A percentile compares a stretch with the other conserved stretches of the same genome.
Evolutionary conservation across 352 stramenopile genomes (phyloP).

Genomic region (Plasmopara viticola): DNA sequence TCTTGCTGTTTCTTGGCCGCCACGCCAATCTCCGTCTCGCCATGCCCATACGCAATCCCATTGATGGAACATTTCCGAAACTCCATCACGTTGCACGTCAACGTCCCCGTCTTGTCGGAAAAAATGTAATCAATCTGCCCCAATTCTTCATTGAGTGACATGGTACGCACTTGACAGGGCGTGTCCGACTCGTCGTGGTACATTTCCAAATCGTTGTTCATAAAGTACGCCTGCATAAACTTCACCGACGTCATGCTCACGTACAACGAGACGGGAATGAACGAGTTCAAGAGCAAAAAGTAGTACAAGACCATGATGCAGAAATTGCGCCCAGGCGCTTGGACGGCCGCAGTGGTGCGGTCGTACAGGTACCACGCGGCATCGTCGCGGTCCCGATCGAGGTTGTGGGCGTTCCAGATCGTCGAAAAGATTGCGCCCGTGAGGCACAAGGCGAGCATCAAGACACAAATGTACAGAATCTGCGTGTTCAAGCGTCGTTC

Average conservation of each 20-base stretch:
- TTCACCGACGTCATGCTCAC: constrained; percentile 91
- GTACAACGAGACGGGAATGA: constrained; percentile 94
- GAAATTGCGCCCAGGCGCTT: constrained; percentile 60
- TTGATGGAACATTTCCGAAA: constrained; percentile 96
- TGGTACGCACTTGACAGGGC: constrained; percentile 86
- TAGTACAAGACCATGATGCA: constrained; percentile 92
- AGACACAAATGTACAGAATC: constrained; percentile 77
- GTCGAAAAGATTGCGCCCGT: constrained; percentile 52
- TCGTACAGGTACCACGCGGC: constrained; percentile 76
- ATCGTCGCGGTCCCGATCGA: constrained; percentile 29
- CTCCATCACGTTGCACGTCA: constrained; percentile 96
- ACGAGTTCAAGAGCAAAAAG: constrained; percentile 90
- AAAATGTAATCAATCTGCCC: constrained; percentile 93
- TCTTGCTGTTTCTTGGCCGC: constrained; percentile 57
- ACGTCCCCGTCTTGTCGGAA: constrained; percentile 92
- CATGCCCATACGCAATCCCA: constrained; percentile 88
- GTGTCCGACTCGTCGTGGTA: constrained; percentile 93
- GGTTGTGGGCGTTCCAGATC: constrained; percentile 62
- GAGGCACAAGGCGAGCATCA: constrained; percentile 77
- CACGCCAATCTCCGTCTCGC: constrained; percentile 81
- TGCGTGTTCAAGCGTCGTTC: constrained; percentile 72
- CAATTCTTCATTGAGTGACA: constrained; percentile 91
- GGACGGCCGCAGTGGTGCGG: constrained; percentile 35
- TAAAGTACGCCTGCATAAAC: constrained; percentile 89
- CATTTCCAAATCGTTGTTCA: constrained; percentile 90